Conservation (phyloP, 208 protist species). For the Trypanosoma platydactyli region DNA sequence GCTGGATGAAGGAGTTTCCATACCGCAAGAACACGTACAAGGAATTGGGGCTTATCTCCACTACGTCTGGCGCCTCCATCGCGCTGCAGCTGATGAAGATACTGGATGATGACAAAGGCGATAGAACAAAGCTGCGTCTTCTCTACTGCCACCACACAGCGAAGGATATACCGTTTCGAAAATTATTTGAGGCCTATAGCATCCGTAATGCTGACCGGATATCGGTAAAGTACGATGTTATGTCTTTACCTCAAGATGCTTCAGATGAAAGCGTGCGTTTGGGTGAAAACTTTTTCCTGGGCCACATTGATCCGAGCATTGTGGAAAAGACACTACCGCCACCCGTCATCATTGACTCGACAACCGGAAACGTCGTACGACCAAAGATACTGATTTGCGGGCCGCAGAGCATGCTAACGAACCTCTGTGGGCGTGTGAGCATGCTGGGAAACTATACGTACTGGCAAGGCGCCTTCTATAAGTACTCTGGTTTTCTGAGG, state of each 20-base stretch:
- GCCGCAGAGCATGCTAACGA: constrained; percentile 71
- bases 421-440: constrained; percentile 72
- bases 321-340: constrained; percentile 28
- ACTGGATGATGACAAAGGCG: constrained; percentile 48
- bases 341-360: constrained; percentile 12
- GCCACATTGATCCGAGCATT: constrained; percentile 69
- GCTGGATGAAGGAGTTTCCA: constrained; percentile 86
- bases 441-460: constrained; percentile 64
- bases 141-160: constrained; percentile 77
- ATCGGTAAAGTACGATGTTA: constrained; percentile 62
- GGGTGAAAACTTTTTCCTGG: constrained; percentile 62
- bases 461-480: constrained; percentile 75
- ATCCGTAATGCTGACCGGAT: constrained; percentile 44
- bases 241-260: constrained; percentile 33
- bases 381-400: constrained; percentile 77
- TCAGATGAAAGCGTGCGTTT: constrained; percentile 18
- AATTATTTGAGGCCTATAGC: constrained; percentile 46
- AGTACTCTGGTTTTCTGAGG: constrained; percentile 76
- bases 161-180: constrained; percentile 56
- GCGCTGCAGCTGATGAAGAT: constrained; percentile 85
- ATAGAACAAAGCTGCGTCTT: constrained; percentile 51
- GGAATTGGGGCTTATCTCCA: constrained; percentile 77
- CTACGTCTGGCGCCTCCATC: constrained; percentile 71
- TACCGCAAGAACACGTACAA: constrained; percentile 52
- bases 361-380: constrained; percentile 32